Evolutionary conservation across 345 rosid genomes (phyloP).

Genomic region (Erodium maritimum): DNA sequence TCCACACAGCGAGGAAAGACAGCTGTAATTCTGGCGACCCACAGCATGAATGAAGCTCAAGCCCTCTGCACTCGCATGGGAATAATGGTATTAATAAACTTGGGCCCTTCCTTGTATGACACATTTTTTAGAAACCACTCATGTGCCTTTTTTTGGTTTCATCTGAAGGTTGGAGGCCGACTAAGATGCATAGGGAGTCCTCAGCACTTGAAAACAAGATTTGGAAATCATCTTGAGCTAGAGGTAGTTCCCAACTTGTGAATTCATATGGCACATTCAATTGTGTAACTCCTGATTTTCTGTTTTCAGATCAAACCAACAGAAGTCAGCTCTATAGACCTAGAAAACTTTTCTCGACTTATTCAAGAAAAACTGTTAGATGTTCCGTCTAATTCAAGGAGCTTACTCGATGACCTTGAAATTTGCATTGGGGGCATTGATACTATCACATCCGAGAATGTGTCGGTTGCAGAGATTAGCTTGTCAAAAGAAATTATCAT

Average conservation of each 20-base stretch:
- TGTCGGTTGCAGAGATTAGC: conserved; percentile 76
- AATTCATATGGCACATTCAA: background rate
- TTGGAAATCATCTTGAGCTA: conserved; percentile 90
- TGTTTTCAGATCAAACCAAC: conserved; percentile 66
- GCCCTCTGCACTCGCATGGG: conserved; percentile 94
- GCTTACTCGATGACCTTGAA: conserved; percentile 73
- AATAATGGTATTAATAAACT: conserved; percentile 58
- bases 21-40: conserved; percentile 91
- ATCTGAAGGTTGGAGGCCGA: conserved; percentile 70
- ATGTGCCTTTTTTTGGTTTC: conserved; percentile 5
- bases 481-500: conserved; percentile 66
- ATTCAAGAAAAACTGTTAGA: conserved; percentile 53
- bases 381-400: conserved; percentile 51
- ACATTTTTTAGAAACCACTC: conserved; percentile 5
- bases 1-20: conserved; percentile 92
- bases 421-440: conserved; percentile 67
- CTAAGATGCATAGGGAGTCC: conserved; percentile 96
- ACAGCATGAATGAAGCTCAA: conserved; percentile 99
- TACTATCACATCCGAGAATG: conserved; percentile 47
- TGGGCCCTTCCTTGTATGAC: conserved; percentile 7
- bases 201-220: conserved; percentile 93
- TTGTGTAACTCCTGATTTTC: conserved; percentile 3
- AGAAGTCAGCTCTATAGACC: conserved; percentile 53
- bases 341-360: conserved; percentile 56
- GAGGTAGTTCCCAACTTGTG: conserved; percentile 40